These are phyloP conservation scores for Miamiensis avidus DNA, from an alignment of 169 alveolate species.

Conservation along the genomic window DNA sequence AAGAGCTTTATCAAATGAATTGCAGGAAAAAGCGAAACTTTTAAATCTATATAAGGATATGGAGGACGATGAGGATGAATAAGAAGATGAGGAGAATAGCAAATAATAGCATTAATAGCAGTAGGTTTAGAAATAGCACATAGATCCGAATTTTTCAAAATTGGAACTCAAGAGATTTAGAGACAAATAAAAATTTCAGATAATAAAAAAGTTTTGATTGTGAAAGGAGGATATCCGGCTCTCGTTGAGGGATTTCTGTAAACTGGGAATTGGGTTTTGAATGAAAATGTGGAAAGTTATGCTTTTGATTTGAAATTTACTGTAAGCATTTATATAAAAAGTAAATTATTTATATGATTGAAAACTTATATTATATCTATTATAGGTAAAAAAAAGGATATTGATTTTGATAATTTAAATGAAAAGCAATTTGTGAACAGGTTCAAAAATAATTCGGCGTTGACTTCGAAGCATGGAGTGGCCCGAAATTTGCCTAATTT, in stretches of 20 bases:
- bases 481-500: background rate
- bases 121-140: too few relatives aligned
- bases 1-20: background rate
- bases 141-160: too few relatives aligned
- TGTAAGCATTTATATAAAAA: background rate
- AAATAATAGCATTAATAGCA: too few relatives aligned
- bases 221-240: background rate
- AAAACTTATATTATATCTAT: background rate
- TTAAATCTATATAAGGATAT: background rate
- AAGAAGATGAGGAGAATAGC: background rate
- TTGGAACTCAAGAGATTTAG: too few relatives aligned
- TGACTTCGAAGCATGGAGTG: background rate
- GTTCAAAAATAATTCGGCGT: background rate
- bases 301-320: background rate
- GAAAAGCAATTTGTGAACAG: background rate
- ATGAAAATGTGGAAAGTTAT: background rate
- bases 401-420: background rate
- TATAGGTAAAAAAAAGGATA: background rate
- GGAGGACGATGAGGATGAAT: background rate
- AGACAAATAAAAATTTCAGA: too few relatives aligned
- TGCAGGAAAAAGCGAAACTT: background rate
- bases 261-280: background rate
- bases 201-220: too few relatives aligned
- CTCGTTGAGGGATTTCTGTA: background rate
- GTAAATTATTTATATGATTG: too few relatives aligned